Conservation (phyloP, 768 basidiomycete species). For the Suillus hirtellus region DNA sequence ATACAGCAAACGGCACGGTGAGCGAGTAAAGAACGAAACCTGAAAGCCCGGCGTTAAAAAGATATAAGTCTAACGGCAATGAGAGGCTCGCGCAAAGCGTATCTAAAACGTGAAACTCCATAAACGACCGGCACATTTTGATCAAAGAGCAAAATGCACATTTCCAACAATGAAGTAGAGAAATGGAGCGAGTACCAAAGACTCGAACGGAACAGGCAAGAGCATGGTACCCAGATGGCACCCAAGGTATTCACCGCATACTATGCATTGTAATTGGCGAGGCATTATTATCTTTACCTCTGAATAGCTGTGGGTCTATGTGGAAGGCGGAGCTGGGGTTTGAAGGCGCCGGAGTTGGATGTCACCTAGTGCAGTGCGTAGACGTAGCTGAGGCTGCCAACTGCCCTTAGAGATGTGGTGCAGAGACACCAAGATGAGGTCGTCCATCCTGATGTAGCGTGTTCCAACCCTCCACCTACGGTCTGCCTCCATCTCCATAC, state of each 20-base stretch:
- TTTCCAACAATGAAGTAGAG: neutral
- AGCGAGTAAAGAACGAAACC: neutral
- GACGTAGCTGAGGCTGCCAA: conserved; percentile 78
- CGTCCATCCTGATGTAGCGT: conserved; percentile 57
- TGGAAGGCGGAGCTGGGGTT: neutral
- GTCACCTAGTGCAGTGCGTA: conserved; percentile 25
- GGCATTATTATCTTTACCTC: too few species aligned
- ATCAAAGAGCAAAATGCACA: neutral
- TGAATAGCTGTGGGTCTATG: neutral
- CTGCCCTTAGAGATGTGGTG: conserved; percentile 83
- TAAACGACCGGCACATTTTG: neutral
- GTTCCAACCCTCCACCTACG: conserved; percentile 62
- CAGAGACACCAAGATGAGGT: conserved; percentile 73
- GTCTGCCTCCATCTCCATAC: conserved; percentile 68
- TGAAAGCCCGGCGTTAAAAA: conserved; percentile 2
- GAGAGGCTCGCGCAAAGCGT: neutral
- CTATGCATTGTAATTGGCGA: neutral
- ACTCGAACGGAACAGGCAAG: too few species aligned
- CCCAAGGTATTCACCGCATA: neutral
- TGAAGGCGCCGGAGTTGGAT: neutral
- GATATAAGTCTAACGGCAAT: neutral
- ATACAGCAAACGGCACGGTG: neutral
- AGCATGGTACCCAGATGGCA: neutral
- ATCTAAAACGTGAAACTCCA: neutral
- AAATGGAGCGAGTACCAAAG: neutral